A percentile compares a stretch with the other conserved stretches of the same genome.
Conservation (phyloP, 2,329 filamentous ascomycete species). For the Taxawa tesnikishii region DNA sequence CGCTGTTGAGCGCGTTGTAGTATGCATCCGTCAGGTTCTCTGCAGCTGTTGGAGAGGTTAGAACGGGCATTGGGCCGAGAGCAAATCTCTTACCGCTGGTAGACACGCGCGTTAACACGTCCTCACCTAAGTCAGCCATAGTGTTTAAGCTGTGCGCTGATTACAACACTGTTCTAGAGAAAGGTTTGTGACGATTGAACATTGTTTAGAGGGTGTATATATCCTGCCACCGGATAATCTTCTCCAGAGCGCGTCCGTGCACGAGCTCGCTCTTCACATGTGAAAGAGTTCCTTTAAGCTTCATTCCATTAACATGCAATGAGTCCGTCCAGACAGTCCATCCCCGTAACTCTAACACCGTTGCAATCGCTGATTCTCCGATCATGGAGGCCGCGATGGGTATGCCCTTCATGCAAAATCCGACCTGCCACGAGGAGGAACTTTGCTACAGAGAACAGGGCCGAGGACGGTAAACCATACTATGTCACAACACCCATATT, state of each 20-base stretch:
- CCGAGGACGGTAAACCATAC: conserved; percentile 55
- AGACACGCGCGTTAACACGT: conserved; percentile 8
- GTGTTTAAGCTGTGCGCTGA: not conserved
- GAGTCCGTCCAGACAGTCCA: conserved; percentile 1
- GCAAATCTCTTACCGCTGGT: conserved; percentile 5
- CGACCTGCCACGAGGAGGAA: conserved; percentile 1
- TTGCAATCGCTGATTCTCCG: conserved; percentile 19
- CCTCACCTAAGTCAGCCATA: conserved; percentile 4
- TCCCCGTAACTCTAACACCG: conserved; percentile 13
- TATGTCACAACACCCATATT: conserved; percentile 97
- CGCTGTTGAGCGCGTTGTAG: conserved; percentile 59
- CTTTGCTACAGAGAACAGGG: conserved; percentile 8
- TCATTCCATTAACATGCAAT: conserved; percentile 1
- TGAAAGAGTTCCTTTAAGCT: not conserved
- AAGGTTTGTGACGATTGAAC: not conserved
- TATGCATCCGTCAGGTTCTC: conserved; percentile 60
- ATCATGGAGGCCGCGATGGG: conserved; percentile 23
- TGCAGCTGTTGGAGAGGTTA: conserved; percentile 36
- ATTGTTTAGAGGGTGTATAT: too few species aligned
- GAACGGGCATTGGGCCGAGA: not conserved
- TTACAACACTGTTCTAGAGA: not conserved
- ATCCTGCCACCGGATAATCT: too few species aligned
- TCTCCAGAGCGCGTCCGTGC: too few species aligned
- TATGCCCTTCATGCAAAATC: conserved; percentile 11
- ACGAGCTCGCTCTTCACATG: too few species aligned